Percentiles rank a stretch among this genome's conserved stretches.
Evolutionary conservation across 2,329 filamentous ascomycete genomes (phyloP).

Genomic region (Botrytis deweyae): DNA sequence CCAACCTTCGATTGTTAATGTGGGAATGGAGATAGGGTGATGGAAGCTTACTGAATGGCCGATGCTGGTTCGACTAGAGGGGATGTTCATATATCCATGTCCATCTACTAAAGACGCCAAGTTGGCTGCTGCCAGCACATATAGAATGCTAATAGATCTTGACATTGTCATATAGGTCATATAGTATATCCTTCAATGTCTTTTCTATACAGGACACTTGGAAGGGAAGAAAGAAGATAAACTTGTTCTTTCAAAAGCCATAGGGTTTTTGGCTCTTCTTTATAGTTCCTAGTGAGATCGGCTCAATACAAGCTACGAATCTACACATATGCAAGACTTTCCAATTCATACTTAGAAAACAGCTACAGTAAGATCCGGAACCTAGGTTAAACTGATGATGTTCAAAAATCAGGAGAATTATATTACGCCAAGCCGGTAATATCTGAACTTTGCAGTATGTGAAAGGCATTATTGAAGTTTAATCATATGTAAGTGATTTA

Average conservation of each 20-base stretch:
- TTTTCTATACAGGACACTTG: neutral
- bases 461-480: neutral
- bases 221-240: neutral
- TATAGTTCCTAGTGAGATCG: neutral
- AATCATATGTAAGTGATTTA: neutral
- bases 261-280: neutral
- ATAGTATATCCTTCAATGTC: no score
- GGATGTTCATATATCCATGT: conserved; percentile 49
- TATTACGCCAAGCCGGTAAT: neutral
- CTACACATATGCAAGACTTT: neutral
- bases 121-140: neutral
- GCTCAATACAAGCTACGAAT: neutral
- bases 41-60: conserved; percentile 47
- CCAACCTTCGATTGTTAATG: conserved; percentile 30
- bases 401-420: neutral
- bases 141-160: neutral
- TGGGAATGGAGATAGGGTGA: neutral
- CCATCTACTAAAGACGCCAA: conserved; percentile 31
- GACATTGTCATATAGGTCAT: neutral
- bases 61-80: conserved; percentile 47
- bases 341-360: neutral
- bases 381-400: neutral
- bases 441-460: neutral
- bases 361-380: neutral
- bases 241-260: neutral